Percentiles rank a stretch among this genome's conserved stretches.
phyloP scores from a whole-genome alignment of 805 yeast species.

The Scheffersomyces ergatensis region DNA sequence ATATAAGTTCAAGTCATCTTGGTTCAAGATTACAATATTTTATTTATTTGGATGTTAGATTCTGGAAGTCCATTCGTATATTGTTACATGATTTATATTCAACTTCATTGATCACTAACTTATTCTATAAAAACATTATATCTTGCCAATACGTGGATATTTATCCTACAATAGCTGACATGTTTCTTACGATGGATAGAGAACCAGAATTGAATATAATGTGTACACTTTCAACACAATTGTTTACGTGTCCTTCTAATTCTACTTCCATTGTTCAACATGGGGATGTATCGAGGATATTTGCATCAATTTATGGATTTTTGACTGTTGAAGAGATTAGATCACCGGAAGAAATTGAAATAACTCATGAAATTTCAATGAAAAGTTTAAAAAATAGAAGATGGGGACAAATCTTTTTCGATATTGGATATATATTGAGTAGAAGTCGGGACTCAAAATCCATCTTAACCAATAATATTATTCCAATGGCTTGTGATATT shows the following conservation, averaged over 20 bases:
- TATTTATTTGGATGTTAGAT: slow-evolving; percentile 64
- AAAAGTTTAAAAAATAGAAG: slow-evolving; percentile 61
- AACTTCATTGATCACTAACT: slow-evolving; percentile 60
- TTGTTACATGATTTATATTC: slow-evolving; percentile 64
- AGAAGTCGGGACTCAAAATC: slow-evolving; percentile 57
- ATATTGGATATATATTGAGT: slow-evolving; percentile 72
- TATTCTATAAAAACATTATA: slow-evolving; percentile 52
- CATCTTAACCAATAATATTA: slow-evolving; percentile 44
- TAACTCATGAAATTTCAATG: slow-evolving; percentile 36
- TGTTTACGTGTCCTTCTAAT: slow-evolving; percentile 86
- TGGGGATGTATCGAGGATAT: slow-evolving; percentile 61
- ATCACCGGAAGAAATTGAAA: slow-evolving; percentile 41
- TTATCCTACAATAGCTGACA: slow-evolving; percentile 71
- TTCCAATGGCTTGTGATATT: slow-evolving; percentile 63
- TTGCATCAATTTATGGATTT: slow-evolving; percentile 62
- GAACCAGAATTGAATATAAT: slow-evolving; percentile 84
- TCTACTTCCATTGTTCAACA: slow-evolving; percentile 61
- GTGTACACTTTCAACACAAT: slow-evolving; percentile 73
- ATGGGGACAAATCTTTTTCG: slow-evolving; percentile 77
- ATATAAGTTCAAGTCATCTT: slow-evolving; percentile 21
- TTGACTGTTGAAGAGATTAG: slow-evolving; percentile 53
- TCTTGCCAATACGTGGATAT: slow-evolving; percentile 81
- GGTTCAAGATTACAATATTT: slow-evolving; percentile 62
- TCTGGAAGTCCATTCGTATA: slow-evolving; percentile 63
- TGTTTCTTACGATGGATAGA: slow-evolving; percentile 71